Evolutionary conservation across 768 basidiomycete genomes (phyloP), one percentile per base, ranked within the genome.

Genomic region (Trametopsis cervina): DNA sequence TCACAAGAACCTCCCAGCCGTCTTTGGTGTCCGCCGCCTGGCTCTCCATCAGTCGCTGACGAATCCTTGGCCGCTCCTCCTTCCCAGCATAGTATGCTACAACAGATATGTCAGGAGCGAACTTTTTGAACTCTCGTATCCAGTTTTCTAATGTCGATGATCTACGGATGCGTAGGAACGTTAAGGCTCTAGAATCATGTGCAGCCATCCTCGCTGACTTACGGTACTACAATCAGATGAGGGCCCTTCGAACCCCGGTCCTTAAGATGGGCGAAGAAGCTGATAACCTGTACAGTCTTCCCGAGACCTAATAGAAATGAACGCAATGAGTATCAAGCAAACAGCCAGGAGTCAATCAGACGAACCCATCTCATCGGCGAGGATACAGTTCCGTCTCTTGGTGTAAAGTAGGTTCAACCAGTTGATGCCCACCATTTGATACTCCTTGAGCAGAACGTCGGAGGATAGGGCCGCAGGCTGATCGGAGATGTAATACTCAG

Each of bases 341-440:
- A 33, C 29, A 7, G 47, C 21, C 26, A 43, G 33, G n/a, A n/a
- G 40, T 44, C 36, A 21, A 24, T 46, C 21, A 36, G 25, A 74
- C 79, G 57, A 66, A 89, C 95, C 95, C 96, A 99, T 99, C 66
- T 99, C 96, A 65, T 99, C 96, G 2, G 96, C 96, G 37, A 99
- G 76, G 61, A 99, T 98, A 65, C 95, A 97, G 54, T 91, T 94
- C 43, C 88, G 75, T 50, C 77, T 76, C 58, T 78, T 81, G 49
- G 73, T 75, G 65, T 92, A 93, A 44, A 98, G 70, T 18, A 98
- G 67, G 66, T 90, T 82, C 54, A 99, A 71, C 96, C 96, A 99
- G 63, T 98, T 99, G 46, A 99, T 76, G n/a, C 96, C 96, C 49
- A 97, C 74, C 50, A 98, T 71, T 66, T 99, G 95, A 64, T 99